Evolutionary conservation across 805 yeast genomes (phyloP).

Genomic region (Metschnikowia reukaufii): DNA sequence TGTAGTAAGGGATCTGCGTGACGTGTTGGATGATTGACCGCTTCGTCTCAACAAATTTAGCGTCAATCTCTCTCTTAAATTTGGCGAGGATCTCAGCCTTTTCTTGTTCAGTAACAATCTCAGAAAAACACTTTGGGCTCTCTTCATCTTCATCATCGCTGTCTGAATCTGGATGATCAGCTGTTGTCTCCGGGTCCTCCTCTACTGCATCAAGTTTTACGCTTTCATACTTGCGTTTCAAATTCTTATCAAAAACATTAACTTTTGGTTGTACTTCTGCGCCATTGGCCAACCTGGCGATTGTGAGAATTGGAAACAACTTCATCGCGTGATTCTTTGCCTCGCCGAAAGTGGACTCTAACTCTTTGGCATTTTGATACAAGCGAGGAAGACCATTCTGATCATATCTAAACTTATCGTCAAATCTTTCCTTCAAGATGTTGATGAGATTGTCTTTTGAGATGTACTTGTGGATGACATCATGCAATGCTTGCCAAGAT

Average conservation of each 20-base stretch:
- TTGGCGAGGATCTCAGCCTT: constrained; percentile 55
- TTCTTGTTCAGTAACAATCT: constrained; percentile 56
- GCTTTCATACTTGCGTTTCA: constrained; percentile 24
- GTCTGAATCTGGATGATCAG: constrained; percentile 18
- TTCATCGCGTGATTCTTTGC: constrained; percentile 60
- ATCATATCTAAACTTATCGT: constrained; percentile 80
- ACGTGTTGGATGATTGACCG: constrained; percentile 77
- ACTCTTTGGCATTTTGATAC: constrained; percentile 72
- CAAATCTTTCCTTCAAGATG: constrained; percentile 77
- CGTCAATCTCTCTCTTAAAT: constrained; percentile 74
- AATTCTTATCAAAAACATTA: constrained; percentile 36
- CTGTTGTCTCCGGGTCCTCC: constrained; percentile 24
- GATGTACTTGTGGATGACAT: constrained; percentile 58
- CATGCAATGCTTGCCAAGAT: constrained; percentile 67
- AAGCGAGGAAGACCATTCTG: constrained; percentile 76
- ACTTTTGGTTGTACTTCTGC: constrained; percentile 60
- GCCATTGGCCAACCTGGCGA: constrained; percentile 54
- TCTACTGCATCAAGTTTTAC: constrained; percentile 40
- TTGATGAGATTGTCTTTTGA: constrained; percentile 64
- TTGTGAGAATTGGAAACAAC: constrained; percentile 58
- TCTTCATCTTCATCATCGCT: constrained; percentile 21
- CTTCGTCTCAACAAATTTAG: constrained; percentile 82
- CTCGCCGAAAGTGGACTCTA: constrained; percentile 60
- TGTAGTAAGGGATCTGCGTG: constrained; percentile 80
- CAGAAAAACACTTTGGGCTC: constrained; percentile 47